Base-by-base conservation (phyloP, 352 stramenopile species). In the Phytopythium boreale region DNA sequence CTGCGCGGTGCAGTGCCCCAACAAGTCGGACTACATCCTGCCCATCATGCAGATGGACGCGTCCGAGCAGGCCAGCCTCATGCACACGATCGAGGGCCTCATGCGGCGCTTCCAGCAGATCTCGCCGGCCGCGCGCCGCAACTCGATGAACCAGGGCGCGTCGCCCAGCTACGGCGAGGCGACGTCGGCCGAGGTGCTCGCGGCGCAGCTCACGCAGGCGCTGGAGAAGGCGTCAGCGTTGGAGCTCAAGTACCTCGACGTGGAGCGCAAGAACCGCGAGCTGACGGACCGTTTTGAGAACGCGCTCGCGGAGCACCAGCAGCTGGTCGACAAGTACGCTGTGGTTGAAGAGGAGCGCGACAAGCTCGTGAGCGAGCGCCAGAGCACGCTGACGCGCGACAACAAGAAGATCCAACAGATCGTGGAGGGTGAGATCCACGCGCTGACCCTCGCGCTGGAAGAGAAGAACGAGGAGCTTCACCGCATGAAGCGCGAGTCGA, bases 381-480 rank as follows among this genome's bases (percentile, higher is more conserved):
- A 94, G 64, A 87, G 77, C 34, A 90, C 85, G 11, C 76, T 93
- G 17, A 83, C 84, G 31, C 77, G 84, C 37, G 85, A 94, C 71
- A 93, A 95, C 74, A 90, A 92, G 47, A 95, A 95, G 68, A 90
- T 95, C 60, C 80, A 93, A 61, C 82, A 95, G 69, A 88, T 95
- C 59, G 87, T 95, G 8, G 87, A 93, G 34, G 80, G 84, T 39
- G 85, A 95, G 65, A 76, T 93, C 20, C 85, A 95, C 49, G 72
- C 80, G 47, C 66, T 93, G 19, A 88, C 79, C 15, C 71, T 92
- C 59, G 72, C 90, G 64, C 67, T 95, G 41, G 84, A 95, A 26
- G 85, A 90, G 56, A 92, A 93, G 60, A 84, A 89, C 24, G 69
- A 93, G 4, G 83, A 93, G 56, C 63, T 93, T 9, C 68, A 76